Conservation (phyloP, 768 basidiomycete genomes). For the Rhizopogon roseolus region DNA sequence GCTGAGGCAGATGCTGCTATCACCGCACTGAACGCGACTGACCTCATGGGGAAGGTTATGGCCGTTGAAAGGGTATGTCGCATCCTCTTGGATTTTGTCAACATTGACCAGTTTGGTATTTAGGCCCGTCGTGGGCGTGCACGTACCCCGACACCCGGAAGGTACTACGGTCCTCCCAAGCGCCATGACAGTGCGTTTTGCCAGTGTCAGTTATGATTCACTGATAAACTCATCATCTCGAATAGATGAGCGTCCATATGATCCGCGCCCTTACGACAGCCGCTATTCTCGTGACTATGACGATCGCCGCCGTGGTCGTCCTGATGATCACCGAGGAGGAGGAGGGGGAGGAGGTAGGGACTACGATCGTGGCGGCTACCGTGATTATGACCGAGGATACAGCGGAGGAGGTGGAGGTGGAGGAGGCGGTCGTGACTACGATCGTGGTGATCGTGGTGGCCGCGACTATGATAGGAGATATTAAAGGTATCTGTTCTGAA, state of each 20-base stretch:
- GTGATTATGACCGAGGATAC: slow-evolving; percentile 33
- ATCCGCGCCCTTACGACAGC: slow-evolving; percentile 87
- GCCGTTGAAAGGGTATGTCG: slow-evolving; percentile 77
- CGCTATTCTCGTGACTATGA: slow-evolving; percentile 73
- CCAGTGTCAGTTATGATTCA: slow-evolving; percentile 2
- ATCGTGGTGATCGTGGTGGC: slow-evolving; percentile 22
- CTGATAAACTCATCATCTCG: slow-evolving; percentile 2
- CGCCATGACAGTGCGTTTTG: slow-evolving; percentile 52
- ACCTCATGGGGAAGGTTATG: slow-evolving; percentile 82
- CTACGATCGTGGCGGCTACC: slow-evolving; percentile 24
- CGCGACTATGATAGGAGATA: slow-evolving; percentile 32
- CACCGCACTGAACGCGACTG: slow-evolving; percentile 75
- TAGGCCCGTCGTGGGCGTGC: slow-evolving; percentile 89
- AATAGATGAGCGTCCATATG: slow-evolving; percentile 80
- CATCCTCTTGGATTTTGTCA: neutral
- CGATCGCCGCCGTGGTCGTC: slow-evolving; percentile 41
- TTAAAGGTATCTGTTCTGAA: slow-evolving; percentile 16
- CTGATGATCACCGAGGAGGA: slow-evolving; percentile 42
- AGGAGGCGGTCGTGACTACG: slow-evolving; percentile 37
- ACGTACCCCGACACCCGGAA: slow-evolving; percentile 88
- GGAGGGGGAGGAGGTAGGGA: slow-evolving; percentile 23
- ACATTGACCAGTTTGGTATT: slow-evolving; percentile 3
- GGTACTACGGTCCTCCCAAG: slow-evolving; percentile 93
- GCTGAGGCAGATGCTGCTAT: slow-evolving; percentile 94
- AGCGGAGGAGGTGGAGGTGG: slow-evolving; percentile 38